phyloP scores from a whole-genome alignment of 345 rosid species.

The Gossypium australe region DNA sequence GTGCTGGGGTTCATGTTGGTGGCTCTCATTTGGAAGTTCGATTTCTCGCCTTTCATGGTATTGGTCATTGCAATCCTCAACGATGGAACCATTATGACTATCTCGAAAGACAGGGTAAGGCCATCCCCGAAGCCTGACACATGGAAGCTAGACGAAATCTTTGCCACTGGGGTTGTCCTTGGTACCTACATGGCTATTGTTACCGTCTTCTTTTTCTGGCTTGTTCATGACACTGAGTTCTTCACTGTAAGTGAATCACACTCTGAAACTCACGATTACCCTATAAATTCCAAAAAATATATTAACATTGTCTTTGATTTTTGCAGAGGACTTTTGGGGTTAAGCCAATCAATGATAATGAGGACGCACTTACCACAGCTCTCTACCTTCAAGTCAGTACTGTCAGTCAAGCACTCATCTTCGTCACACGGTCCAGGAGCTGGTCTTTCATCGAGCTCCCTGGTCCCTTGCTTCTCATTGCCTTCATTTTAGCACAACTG shows the following conservation, averaged over 20 bases:
- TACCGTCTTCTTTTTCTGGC: conserved; percentile 62
- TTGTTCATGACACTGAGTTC: conserved; percentile 49
- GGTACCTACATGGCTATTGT: conserved; percentile 68
- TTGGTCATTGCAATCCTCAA: conserved; percentile 75
- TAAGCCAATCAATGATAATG: conserved; percentile 30
- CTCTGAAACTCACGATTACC: background rate
- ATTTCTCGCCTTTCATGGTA: conserved; percentile 84
- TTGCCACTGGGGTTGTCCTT: conserved; percentile 63
- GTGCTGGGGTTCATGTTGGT: conserved; percentile 78
- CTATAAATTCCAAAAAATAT: background rate
- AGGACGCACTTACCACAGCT: conserved; percentile 60
- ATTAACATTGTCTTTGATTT: background rate
- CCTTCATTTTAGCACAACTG: conserved; percentile 66
- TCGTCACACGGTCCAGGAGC: conserved; percentile 74
- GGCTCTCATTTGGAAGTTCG: conserved; percentile 74
- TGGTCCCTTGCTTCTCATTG: conserved; percentile 42
- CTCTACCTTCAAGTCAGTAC: conserved; percentile 86
- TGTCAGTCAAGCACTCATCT: conserved; percentile 83
- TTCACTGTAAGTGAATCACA: conserved; percentile 46
- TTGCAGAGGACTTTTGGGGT: conserved; percentile 51
- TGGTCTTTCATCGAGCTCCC: conserved; percentile 77
- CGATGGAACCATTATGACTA: conserved; percentile 87
- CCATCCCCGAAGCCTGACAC: conserved; percentile 82
- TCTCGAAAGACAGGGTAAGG: conserved; percentile 72
- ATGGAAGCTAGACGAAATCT: conserved; percentile 78